Evolutionary conservation across 345 rosid genomes (phyloP).

Genomic region (Camelina neglecta): DNA sequence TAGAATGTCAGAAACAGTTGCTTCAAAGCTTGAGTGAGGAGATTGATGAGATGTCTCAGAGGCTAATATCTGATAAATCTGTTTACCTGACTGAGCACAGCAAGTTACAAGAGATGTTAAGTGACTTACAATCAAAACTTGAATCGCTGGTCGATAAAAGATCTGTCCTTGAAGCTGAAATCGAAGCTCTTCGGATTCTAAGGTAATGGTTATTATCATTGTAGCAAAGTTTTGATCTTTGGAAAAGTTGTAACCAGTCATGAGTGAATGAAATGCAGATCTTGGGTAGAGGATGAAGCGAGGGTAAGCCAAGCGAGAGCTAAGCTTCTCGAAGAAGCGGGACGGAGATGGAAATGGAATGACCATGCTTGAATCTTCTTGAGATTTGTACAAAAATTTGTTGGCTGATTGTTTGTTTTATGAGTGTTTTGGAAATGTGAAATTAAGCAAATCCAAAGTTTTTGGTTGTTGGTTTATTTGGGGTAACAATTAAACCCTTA

Average conservation of each 20-base stretch:
- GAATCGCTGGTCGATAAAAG: conserved; percentile 65
- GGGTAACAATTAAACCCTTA: background rate
- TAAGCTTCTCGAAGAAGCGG: conserved; percentile 83
- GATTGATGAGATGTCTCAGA: conserved; percentile 72
- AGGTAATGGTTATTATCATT: conserved; percentile 52
- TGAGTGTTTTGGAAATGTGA: conserved; percentile 2
- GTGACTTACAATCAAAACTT: conserved; percentile 54
- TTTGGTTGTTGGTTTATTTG: conserved; percentile 23
- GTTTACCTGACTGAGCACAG: conserved; percentile 52
- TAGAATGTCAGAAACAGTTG: conserved; percentile 85
- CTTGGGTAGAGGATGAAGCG: conserved; percentile 95
- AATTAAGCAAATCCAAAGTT: conserved; percentile 8
- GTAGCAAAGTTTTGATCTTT: conserved; percentile 15
- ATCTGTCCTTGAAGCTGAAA: conserved; percentile 75
- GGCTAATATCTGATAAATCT: conserved; percentile 66
- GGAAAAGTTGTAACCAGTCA: background rate
- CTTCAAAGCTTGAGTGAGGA: conserved; percentile 64
- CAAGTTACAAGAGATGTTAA: conserved; percentile 48
- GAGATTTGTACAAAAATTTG: conserved; percentile 34
- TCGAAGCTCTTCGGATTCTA: conserved; percentile 78
- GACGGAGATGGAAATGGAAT: conserved; percentile 90
- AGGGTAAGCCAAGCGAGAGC: conserved; percentile 87
- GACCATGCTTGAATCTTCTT: conserved; percentile 47
- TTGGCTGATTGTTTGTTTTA: conserved; percentile 10
- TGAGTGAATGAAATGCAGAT: conserved; percentile 53